Percentiles rank a stretch among this genome's conserved stretches.
These are phyloP conservation scores for Actinomortierella ambigua DNA, from an alignment of 371 early-diverging fungal genomes.

Conservation along the genomic window DNA sequence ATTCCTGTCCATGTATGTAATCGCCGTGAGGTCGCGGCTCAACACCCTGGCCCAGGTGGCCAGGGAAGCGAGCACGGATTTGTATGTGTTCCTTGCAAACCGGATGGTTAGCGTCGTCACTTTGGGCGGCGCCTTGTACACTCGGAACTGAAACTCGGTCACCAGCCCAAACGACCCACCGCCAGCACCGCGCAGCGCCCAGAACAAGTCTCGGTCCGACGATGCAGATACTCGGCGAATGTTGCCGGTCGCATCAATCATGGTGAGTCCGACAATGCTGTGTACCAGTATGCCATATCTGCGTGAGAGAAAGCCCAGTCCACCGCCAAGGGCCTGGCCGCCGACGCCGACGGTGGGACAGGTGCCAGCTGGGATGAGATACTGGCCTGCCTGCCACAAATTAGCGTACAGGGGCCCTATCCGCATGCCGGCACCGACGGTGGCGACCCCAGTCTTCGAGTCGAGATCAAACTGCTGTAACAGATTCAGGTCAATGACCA, in stretches of 20 bases:
- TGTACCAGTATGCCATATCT: constrained; percentile 12
- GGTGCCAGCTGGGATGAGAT: constrained; percentile 5
- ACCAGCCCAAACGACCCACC: constrained; percentile 17
- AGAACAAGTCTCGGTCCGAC: constrained; percentile 11
- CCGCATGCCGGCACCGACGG: constrained; percentile 12
- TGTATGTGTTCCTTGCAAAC: constrained; percentile 15
- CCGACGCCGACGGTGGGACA: constrained; percentile 8
- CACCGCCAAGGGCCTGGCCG: constrained; percentile 9
- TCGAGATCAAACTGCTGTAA: constrained; percentile 7
- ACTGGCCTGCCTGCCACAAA: constrained; percentile 9
- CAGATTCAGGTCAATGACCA: constrained; percentile 12
- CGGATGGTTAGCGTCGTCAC: no score
- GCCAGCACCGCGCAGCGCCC: constrained; percentile 21
- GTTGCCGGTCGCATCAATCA: background rate
- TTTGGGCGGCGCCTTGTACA: background rate
- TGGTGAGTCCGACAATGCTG: constrained; percentile 4
- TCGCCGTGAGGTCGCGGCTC: constrained; percentile 12
- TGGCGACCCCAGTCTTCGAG: constrained; percentile 2
- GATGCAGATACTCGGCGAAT: background rate
- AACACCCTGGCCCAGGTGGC: constrained; percentile 7
- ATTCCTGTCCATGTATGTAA: constrained; percentile 11
- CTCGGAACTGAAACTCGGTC: constrained; percentile 3
- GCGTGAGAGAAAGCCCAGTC: constrained; percentile 10
- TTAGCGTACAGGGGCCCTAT: constrained; percentile 8
- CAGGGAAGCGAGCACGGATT: constrained; percentile 20